Evolutionary conservation across 225 moss, liverwort and hornwort genomes (phyloP).

Genomic region (Sphagnum contortum): DNA sequence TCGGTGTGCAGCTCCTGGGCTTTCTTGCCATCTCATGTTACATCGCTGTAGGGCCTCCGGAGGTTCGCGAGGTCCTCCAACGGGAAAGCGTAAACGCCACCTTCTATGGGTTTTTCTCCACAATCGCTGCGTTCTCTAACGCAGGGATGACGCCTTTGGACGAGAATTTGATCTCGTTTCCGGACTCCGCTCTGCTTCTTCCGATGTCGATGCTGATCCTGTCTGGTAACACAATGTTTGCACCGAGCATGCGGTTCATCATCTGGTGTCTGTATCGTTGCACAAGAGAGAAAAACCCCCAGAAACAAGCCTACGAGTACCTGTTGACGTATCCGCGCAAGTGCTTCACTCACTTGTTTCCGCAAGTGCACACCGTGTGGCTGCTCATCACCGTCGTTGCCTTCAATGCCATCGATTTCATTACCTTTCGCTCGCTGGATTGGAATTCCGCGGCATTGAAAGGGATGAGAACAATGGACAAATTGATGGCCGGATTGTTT

Average conservation of each 20-base stretch:
- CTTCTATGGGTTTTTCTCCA: constrained; percentile 27
- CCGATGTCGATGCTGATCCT: constrained; percentile 35
- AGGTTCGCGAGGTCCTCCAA: constrained; percentile 11
- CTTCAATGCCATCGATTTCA: constrained; percentile 33
- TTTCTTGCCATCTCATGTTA: constrained; percentile 27
- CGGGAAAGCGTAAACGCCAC: constrained; percentile 25
- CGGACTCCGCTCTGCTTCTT: constrained; percentile 27
- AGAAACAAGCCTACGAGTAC: constrained; percentile 41
- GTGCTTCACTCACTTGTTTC: constrained; percentile 52
- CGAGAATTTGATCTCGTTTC: constrained; percentile 53
- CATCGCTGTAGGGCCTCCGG: constrained; percentile 13
- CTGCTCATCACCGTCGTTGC: constrained; percentile 33
- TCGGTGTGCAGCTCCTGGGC: constrained; percentile 27
- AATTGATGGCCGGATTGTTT: constrained; percentile 38
- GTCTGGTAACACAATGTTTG: constrained; percentile 51
- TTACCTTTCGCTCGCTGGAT: constrained; percentile 45
- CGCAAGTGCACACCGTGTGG: constrained; percentile 47
- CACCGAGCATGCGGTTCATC: constrained; percentile 37
- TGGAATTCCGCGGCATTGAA: constrained; percentile 29
- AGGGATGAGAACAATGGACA: constrained; percentile 15
- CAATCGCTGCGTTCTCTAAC: constrained; percentile 42
- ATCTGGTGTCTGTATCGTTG: constrained; percentile 34
- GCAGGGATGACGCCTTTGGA: constrained; percentile 44
- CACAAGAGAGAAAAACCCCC: constrained; percentile 14
- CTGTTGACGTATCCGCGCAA: constrained; percentile 51